These are phyloP conservation scores for Dictyostelium brefeldianum DNA, from an alignment of 78 protist genomes.

Conservation along the genomic window DNA sequence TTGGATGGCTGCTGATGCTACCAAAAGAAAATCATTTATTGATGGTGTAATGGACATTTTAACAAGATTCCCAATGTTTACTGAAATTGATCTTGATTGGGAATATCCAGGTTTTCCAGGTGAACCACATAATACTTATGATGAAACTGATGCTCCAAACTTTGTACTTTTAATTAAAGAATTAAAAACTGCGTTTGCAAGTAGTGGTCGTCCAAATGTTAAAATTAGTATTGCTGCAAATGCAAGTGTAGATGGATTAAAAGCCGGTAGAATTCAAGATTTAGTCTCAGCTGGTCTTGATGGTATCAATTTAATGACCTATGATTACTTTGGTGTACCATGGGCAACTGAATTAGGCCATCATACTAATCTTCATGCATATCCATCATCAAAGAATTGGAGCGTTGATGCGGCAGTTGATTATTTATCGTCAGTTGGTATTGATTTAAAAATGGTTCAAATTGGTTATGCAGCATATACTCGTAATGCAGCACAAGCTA, in stretches of 20 bases:
- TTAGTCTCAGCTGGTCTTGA: not conserved
- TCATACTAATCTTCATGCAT: not conserved
- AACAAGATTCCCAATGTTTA: slow-evolving; percentile 16
- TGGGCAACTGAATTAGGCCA: not conserved
- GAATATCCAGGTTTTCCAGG: not conserved
- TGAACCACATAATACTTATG: not conserved
- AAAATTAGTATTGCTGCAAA: not conserved
- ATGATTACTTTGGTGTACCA: slow-evolving; percentile 20
- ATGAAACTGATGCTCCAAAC: slow-evolving; percentile 7
- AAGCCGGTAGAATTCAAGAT: not conserved
- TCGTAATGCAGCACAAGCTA: not conserved
- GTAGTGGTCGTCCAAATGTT: not conserved
- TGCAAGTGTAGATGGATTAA: not conserved
- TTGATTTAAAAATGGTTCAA: not conserved
- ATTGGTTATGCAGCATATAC: slow-evolving; percentile 4
- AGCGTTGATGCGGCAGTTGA: not conserved
- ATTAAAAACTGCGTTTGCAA: not conserved
- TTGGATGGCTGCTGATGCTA: not conserved
- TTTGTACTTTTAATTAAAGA: slow-evolving; percentile 6
- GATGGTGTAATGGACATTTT: not conserved
- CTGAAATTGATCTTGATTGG: slow-evolving; percentile 18
- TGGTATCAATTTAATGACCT: slow-evolving; percentile 23
- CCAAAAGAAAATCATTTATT: not conserved
- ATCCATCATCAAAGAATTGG: not conserved
- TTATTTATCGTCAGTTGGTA: not conserved